Conservation (phyloP, 2,329 filamentous ascomycete genomes). For the Peltaster fructicola region DNA sequence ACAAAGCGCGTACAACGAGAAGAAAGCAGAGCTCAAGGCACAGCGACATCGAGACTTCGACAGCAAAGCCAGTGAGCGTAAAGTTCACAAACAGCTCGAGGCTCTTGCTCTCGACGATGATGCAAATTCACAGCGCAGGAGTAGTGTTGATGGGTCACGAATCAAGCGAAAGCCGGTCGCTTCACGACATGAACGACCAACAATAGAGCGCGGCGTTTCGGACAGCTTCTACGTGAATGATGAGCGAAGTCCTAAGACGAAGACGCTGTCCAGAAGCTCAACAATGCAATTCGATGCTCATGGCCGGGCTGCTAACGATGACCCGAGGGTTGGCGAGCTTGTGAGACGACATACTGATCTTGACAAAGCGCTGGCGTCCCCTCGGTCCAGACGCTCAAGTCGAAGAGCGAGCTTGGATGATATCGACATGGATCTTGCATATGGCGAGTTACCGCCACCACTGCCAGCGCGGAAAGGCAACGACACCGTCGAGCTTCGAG, state of each 20-base stretch:
- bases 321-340: slow-evolving; percentile 22
- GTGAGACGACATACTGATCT: slow-evolving; percentile 26
- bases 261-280: too few relatives aligned
- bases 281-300: slow-evolving; percentile 12
- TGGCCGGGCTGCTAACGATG: slow-evolving; percentile 7
- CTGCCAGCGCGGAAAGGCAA: slow-evolving; percentile 31
- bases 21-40: slow-evolving; percentile 64
- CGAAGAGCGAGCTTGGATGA: slow-evolving; percentile 27
- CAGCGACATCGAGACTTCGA: slow-evolving; percentile 43
- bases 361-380: slow-evolving; percentile 7
- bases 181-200: slow-evolving; percentile 13
- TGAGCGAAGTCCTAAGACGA: too few relatives aligned
- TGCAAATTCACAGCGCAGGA: slow-evolving; percentile 11
- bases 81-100: slow-evolving; percentile 41
- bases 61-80: slow-evolving; percentile 26
- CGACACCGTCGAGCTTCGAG: slow-evolving; percentile 42
- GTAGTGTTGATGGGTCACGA: slow-evolving; percentile 9
- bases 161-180: slow-evolving; percentile 12
- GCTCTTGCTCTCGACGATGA: slow-evolving; percentile 28
- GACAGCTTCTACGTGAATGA: slow-evolving; percentile 30
- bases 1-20: slow-evolving; percentile 70
- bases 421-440: slow-evolving; percentile 84
- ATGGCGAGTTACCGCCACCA: slow-evolving; percentile 64
- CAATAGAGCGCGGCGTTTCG: slow-evolving; percentile 26
- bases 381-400: slow-evolving; percentile 5